A percentile compares a stretch with the other conserved stretches of the same genome.
These are phyloP conservation scores for Rhododendron kiyosumense DNA, from an alignment of 148 eudicot species.

Conservation along the genomic window DNA sequence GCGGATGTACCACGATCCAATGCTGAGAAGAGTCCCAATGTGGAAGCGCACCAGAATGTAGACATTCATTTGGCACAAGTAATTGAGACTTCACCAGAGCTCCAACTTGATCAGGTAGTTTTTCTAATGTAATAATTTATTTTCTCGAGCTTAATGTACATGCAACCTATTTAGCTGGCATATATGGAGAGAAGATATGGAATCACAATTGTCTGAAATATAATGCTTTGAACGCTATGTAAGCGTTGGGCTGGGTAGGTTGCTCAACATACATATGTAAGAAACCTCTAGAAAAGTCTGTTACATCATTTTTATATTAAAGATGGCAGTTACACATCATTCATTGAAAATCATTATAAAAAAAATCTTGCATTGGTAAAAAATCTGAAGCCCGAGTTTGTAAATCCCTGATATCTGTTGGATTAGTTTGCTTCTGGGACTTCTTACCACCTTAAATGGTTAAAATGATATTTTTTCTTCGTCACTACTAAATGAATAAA, in stretches of 20 bases:
- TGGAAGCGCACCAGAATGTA: too few relatives aligned
- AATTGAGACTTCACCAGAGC: constrained; percentile 3
- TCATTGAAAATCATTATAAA: too few relatives aligned
- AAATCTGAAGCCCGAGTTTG: not conserved
- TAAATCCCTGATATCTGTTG: not conserved
- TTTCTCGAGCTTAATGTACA: too few relatives aligned
- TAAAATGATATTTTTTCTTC: not conserved
- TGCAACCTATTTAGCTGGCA: too few relatives aligned
- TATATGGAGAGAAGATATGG: too few relatives aligned
- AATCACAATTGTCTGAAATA: too few relatives aligned
- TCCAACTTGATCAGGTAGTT: constrained; percentile 44
- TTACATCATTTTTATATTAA: not conserved
- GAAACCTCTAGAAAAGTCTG: constrained; percentile 6
- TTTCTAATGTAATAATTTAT: not conserved
- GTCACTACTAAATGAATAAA: not conserved
- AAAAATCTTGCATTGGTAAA: not conserved
- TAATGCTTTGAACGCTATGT: not conserved
- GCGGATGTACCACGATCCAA: too few relatives aligned
- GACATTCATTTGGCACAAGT: too few relatives aligned
- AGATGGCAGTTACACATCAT: too few relatives aligned
- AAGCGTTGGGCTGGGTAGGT: not conserved
- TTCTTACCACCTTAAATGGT: not conserved
- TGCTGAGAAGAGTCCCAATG: too few relatives aligned
- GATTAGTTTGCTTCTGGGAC: not conserved
- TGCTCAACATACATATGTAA: not conserved